Percentiles rank a stretch among this genome's conserved stretches.
Evolutionary conservation across 768 basidiomycete species (phyloP).

Genomic region (Hebeloma cylindrosporum): DNA sequence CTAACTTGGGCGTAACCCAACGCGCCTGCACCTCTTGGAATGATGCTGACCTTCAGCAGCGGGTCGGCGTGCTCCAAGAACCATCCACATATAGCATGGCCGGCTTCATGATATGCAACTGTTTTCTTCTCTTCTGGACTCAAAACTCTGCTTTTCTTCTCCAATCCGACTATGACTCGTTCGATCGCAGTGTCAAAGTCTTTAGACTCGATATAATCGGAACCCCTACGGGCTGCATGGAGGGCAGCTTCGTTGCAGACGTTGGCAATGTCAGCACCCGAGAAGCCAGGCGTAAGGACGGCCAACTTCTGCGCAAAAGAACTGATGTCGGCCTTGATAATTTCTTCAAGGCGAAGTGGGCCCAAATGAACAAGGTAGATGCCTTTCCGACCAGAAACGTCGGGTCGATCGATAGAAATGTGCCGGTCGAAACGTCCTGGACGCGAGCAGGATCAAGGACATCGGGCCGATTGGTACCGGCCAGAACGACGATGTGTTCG

Average conservation of each 20-base stretch:
- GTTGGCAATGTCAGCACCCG: conserved; percentile 98
- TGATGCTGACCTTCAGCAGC: conserved; percentile 96
- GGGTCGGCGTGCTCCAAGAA: conserved; percentile 98
- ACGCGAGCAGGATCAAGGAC: conserved; percentile 92
- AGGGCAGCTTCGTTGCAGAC: conserved; percentile 98
- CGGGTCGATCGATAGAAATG: conserved; percentile 92
- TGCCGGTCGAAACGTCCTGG: conserved; percentile 98
- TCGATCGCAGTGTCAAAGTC: conserved; percentile 99
- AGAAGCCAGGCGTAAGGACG: conserved; percentile 96
- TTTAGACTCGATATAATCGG: conserved; percentile 73
- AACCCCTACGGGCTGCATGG: conserved; percentile 84
- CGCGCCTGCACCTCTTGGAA: conserved; percentile 93
- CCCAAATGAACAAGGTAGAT: conserved; percentile 92
- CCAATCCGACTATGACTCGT: conserved; percentile 94
- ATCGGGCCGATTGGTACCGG: conserved; percentile 96
- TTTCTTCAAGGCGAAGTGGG: conserved; percentile 69
- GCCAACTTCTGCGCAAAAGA: conserved; percentile 88
- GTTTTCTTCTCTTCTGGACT: conserved; percentile 97
- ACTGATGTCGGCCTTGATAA: conserved; percentile 48
- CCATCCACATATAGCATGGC: conserved; percentile 98
- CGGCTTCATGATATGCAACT: conserved; percentile 98
- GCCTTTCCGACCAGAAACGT: conserved; percentile 89
- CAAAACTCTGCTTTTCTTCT: conserved; percentile 92
- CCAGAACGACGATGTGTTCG: conserved; percentile 94
- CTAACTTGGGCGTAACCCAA: conserved; percentile 93